A percentile compares a stretch with the other conserved stretches of the same genome.
phyloP scores from a whole-genome alignment of 495 filamentous ascomycete genomes.

The Trichoderma parareesei region DNA sequence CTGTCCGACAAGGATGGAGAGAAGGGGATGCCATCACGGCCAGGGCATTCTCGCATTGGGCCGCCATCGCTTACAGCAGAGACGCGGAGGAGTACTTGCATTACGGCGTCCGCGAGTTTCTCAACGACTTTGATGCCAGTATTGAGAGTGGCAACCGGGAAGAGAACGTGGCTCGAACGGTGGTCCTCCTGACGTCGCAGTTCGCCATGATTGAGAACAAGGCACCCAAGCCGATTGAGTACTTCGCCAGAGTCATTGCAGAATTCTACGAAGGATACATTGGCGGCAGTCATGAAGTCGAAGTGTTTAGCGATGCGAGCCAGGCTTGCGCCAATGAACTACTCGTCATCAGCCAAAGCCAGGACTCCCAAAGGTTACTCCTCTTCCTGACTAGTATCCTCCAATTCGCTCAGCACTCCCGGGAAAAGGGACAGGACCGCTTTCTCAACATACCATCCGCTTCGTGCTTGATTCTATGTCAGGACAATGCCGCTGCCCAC shows the following conservation, averaged over 20 bases:
- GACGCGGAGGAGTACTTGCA: slow-evolving; percentile 23
- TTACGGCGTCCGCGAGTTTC: slow-evolving; percentile 22
- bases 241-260: slow-evolving; percentile 22
- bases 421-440: too few relatives aligned
- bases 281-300: slow-evolving; percentile 22
- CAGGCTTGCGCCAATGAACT: slow-evolving; percentile 25
- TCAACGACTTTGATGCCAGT: slow-evolving; percentile 25
- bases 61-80: slow-evolving; percentile 21
- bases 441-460: slow-evolving; percentile 10
- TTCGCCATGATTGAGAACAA: slow-evolving; percentile 28
- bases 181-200: slow-evolving; percentile 21
- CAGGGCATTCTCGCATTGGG: slow-evolving; percentile 19
- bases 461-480: slow-evolving; percentile 22
- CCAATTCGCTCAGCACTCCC: slow-evolving; percentile 13
- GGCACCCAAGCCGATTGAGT: slow-evolving; percentile 22
- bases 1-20: slow-evolving; percentile 23
- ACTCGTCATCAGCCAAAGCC: slow-evolving; percentile 19
- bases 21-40: slow-evolving; percentile 23
- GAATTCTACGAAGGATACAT: slow-evolving; percentile 29
- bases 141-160: slow-evolving; percentile 20
- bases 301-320: slow-evolving; percentile 22
- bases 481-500: slow-evolving; percentile 20
- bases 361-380: slow-evolving; percentile 19
- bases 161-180: slow-evolving; percentile 22
- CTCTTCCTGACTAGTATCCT: slow-evolving; percentile 23